Percentiles rank a stretch among this genome's conserved stretches.
phyloP scores from a whole-genome alignment of 2,329 filamentous ascomycete species.

The Thermochaetoides dissita region DNA sequence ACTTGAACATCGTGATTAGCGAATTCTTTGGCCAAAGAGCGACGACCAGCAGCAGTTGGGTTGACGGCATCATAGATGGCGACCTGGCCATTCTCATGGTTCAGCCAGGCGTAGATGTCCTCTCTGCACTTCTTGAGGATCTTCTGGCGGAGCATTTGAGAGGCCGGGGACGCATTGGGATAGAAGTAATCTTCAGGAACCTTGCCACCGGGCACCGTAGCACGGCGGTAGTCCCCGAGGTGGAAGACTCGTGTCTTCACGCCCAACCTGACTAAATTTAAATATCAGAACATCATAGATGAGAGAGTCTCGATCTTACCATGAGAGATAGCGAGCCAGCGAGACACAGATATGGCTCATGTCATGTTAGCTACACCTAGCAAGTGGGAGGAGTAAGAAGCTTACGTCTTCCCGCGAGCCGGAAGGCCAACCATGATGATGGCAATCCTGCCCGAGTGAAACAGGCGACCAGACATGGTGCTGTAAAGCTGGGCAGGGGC shows the following conservation, averaged over 20 bases:
- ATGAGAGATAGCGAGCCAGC: slow-evolving; percentile 82
- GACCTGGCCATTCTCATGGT: slow-evolving; percentile 94
- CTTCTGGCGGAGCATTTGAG: slow-evolving; percentile 88
- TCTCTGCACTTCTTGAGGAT: slow-evolving; percentile 95
- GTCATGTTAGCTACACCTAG: too few species aligned
- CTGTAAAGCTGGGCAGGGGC: slow-evolving; percentile 95
- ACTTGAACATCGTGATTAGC: slow-evolving; percentile 93
- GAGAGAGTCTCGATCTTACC: slow-evolving; percentile 33
- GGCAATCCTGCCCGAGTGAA: slow-evolving; percentile 92
- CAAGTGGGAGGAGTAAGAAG: too few species aligned
- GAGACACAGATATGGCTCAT: slow-evolving; percentile 83
- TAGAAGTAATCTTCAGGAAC: slow-evolving; percentile 98
- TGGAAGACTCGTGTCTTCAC: slow-evolving; percentile 98
- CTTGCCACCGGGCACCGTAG: slow-evolving; percentile 70
- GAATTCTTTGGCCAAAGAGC: slow-evolving; percentile 84
- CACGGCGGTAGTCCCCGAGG: slow-evolving; percentile 86
- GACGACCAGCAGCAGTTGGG: slow-evolving; percentile 66
- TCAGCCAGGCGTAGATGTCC: slow-evolving; percentile 91
- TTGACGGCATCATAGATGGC: slow-evolving; percentile 99
- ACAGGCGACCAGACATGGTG: slow-evolving; percentile 91
- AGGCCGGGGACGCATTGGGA: slow-evolving; percentile 80
- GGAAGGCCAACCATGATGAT: slow-evolving; percentile 95
- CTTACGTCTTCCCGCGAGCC: slow-evolving; percentile 85
- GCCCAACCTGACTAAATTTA: slow-evolving; percentile 50
- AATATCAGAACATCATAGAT: slow-evolving; percentile 2